Base-by-base conservation (phyloP, 2,329 filamentous ascomycete genomes). In the Aureobasidium lini region DNA sequence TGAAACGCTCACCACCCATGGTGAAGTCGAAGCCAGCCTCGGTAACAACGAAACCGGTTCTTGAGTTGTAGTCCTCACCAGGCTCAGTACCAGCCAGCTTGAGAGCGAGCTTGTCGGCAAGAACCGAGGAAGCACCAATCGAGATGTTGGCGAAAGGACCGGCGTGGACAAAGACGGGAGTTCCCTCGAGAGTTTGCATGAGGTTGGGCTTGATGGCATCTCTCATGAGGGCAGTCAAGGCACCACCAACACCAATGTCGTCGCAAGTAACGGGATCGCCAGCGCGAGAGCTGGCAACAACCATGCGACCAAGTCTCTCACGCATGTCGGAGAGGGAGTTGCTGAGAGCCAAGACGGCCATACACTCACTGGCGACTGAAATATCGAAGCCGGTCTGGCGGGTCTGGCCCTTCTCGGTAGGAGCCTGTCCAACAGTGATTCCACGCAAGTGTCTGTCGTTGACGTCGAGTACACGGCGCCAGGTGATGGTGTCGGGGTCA, bases 21-120 rank as follows among this genome's bases (percentile, higher is more conserved):
- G 94, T 97, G 77, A 99, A 99, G 76, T 99, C 94, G 74, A 99
- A 99, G 9, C 94, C 94, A 57, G 94, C 93, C 75, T 99, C 94
- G 1, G 94, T 99, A 39, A 99, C 86, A 23, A 96, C 93, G 68
- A 94, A 97, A 9, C 94, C 94, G 32, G 89, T 84, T 80, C 94
- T 93, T 66, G 86, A 79, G 53, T 84, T 79, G 69, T 92, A 84
- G 67, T 95, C 84, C 77, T 97, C 94, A 65, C 95, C 93, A 6
- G 86, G 82, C 75, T 99, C 94, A 1, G 93, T 96, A 69, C 94
- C 94, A 4, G 91, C 89, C 64, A 99, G 86, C 81, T 99, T 99
- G 64, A 99, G 80, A 0, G 94, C 94, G 72, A 99, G 84, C 77
- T 92, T 95, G 73, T 97, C 94, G 15, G 94, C 93, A 61, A 99